phyloP scores from a whole-genome alignment of 352 stramenopile genomes.

The Phytophthora vignae region DNA sequence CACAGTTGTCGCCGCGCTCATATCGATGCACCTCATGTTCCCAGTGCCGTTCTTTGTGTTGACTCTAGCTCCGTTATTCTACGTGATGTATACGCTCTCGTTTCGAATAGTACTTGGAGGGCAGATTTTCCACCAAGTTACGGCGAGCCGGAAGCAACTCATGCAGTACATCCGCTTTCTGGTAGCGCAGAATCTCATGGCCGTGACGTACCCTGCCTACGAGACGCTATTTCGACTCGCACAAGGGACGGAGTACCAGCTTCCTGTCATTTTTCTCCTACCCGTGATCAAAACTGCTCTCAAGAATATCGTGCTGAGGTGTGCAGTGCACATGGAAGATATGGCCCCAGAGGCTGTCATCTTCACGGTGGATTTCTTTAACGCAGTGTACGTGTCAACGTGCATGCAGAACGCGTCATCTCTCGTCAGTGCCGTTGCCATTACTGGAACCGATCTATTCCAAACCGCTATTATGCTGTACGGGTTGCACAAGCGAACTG shows the following conservation, averaged over 20 bases:
- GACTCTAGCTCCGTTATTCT: conserved; percentile 5
- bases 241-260: conserved; percentile 6
- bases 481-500: conserved; percentile 13
- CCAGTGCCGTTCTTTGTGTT: conserved; percentile 20
- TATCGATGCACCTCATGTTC: conserved; percentile 14
- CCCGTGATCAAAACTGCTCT: conserved; percentile 36
- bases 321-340: conserved; percentile 23
- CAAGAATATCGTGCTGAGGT: conserved; percentile 16
- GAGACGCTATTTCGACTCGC: conserved; percentile 7
- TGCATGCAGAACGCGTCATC: conserved; percentile 34
- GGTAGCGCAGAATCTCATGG: conserved; percentile 14
- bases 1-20: neutral
- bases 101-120: conserved; percentile 8
- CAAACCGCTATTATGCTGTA: conserved; percentile 26
- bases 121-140: neutral
- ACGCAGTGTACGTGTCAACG: conserved; percentile 25
- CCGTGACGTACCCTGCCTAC: conserved; percentile 21
- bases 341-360: conserved; percentile 25
- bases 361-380: conserved; percentile 35
- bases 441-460: conserved; percentile 12
- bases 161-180: conserved; percentile 22
- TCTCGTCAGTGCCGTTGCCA: conserved; percentile 4
- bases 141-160: conserved; percentile 11
- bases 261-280: conserved; percentile 23
- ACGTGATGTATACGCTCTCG: neutral